A percentile compares a stretch with the other conserved stretches of the same genome.
These are phyloP conservation scores for Syzygium grande DNA, from an alignment of 345 rosid species.

Conservation along the genomic window DNA sequence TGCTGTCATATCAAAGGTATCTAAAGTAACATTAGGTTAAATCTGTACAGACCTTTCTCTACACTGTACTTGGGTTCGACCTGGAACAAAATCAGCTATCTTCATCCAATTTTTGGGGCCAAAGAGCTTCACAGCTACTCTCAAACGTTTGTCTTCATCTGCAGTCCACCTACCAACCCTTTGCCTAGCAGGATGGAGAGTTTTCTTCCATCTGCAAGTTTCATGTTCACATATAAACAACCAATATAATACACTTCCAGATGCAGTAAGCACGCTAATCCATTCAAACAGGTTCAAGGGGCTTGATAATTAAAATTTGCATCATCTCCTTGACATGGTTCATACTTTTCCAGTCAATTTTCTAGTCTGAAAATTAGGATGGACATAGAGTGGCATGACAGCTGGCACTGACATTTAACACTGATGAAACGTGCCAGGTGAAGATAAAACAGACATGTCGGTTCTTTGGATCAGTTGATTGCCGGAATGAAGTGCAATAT, in stretches of 20 bases:
- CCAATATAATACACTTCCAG: not conserved
- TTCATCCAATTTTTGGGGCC: constrained; percentile 79
- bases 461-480: not conserved
- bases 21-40: not conserved
- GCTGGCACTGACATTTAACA: not conserved
- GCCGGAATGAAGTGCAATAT: not conserved
- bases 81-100: constrained; percentile 74
- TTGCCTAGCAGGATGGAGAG: constrained; percentile 51
- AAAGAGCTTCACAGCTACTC: constrained; percentile 73
- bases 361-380: not conserved
- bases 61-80: constrained; percentile 72
- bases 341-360: not conserved
- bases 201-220: constrained; percentile 67
- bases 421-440: not conserved
- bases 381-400: not conserved
- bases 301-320: not conserved
- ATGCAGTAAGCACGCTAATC: not conserved
- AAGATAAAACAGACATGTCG: not conserved
- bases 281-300: not conserved
- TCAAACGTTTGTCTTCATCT: constrained; percentile 67
- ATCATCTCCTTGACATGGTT: not conserved
- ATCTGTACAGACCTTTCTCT: constrained; percentile 53
- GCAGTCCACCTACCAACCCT: constrained; percentile 53
- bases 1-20: constrained; percentile 1
- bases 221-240: not conserved